A percentile compares a stretch with the other conserved stretches of the same genome.
phyloP scores from a whole-genome alignment of 306 rosid genomes.

The Cucurbita maxima region DNA sequence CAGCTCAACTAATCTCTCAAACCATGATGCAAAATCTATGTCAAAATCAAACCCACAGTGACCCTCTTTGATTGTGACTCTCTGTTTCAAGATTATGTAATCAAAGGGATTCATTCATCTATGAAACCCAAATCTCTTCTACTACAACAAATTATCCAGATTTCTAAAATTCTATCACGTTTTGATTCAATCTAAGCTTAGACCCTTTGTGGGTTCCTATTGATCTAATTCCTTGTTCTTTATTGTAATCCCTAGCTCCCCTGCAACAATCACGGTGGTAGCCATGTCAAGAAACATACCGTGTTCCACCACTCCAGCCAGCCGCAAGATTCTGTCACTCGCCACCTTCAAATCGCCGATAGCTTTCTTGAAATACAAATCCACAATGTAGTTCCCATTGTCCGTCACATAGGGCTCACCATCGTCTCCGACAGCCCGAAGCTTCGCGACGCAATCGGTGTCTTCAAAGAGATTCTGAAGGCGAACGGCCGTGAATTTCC shows the following conservation, averaged over 20 bases:
- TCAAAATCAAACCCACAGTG: background rate
- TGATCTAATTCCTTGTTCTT: slow-evolving; percentile 22
- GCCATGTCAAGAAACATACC: slow-evolving; percentile 86
- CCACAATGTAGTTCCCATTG: slow-evolving; percentile 56
- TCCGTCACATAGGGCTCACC: slow-evolving; percentile 51
- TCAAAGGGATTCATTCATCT: background rate
- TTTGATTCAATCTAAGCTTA: background rate
- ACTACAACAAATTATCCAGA: background rate
- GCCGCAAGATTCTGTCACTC: slow-evolving; percentile 45
- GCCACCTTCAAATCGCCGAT: slow-evolving; percentile 76
- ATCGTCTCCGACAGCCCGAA: slow-evolving; percentile 21
- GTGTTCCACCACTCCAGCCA: slow-evolving; percentile 77
- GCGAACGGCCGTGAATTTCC: slow-evolving; percentile 49
- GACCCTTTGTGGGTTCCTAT: background rate
- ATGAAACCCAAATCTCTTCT: background rate
- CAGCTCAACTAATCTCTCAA: background rate
- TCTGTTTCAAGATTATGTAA: background rate
- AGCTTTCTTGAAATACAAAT: slow-evolving; percentile 43
- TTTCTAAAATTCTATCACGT: background rate
- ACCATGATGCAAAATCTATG: background rate
- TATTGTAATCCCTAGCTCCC: slow-evolving; percentile 58
- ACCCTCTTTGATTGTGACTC: background rate
- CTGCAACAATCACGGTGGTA: slow-evolving; percentile 74
- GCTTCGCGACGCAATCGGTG: slow-evolving; percentile 52
- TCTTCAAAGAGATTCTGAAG: slow-evolving; percentile 33